Percentiles rank a stretch among this genome's conserved stretches.
phyloP scores from a whole-genome alignment of 176 grass and related monocot genomes.

The Aechmea fasciata region DNA sequence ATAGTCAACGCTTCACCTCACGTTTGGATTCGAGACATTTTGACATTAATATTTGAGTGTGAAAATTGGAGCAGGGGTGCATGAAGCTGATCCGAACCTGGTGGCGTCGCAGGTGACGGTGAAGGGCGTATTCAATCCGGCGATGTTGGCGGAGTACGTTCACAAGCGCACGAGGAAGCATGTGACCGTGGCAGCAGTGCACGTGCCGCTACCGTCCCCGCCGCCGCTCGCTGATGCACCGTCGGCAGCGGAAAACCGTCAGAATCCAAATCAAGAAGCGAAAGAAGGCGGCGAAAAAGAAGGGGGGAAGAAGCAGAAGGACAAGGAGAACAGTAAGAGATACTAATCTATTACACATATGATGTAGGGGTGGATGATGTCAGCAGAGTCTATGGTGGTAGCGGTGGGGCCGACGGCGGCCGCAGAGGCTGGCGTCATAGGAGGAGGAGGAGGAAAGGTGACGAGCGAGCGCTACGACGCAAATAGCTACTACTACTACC shows the following conservation, averaged over 20 bases:
- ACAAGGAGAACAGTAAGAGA: too few species aligned
- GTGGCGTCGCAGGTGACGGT: slow-evolving; percentile 60
- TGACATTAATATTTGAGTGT: background rate
- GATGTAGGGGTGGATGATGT: too few species aligned
- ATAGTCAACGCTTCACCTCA: background rate
- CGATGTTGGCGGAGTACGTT: slow-evolving; percentile 52
- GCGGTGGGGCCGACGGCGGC: too few species aligned
- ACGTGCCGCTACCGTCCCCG: background rate
- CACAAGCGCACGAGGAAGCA: slow-evolving; percentile 58
- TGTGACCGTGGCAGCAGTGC: slow-evolving; percentile 28
- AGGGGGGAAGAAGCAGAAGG: too few species aligned
- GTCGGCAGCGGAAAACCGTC: too few species aligned
- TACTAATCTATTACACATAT: too few species aligned
- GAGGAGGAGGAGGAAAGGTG: too few species aligned
- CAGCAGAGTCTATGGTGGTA: too few species aligned
- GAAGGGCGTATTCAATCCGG: slow-evolving; percentile 52
- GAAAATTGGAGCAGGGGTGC: slow-evolving; percentile 36
- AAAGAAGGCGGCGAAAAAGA: too few species aligned
- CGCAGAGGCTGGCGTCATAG: too few species aligned
- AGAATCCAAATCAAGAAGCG: too few species aligned
- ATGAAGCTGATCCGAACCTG: slow-evolving; percentile 54
- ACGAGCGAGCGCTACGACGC: too few species aligned
- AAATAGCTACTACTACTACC: background rate
- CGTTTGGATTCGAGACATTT: background rate
- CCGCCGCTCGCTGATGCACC: background rate